Percentiles rank a stretch among this genome's conserved stretches.
These are phyloP conservation scores for Claviceps capensis DNA, from an alignment of 2,329 filamentous ascomycete genomes.

Conservation along the genomic window DNA sequence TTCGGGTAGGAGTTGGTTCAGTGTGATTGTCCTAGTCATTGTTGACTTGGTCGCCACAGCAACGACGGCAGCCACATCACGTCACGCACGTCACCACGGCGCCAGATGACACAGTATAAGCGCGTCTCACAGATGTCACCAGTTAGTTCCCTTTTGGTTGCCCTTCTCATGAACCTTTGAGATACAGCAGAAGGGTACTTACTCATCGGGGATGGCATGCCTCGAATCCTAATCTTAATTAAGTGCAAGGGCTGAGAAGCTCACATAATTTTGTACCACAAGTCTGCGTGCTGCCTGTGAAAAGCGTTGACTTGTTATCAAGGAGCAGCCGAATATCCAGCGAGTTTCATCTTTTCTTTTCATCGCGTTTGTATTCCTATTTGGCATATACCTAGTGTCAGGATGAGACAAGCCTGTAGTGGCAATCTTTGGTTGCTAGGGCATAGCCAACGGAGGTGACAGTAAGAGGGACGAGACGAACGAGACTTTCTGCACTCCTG, in stretches of 20 bases:
- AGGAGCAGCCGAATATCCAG: background rate
- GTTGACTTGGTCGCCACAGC: conserved; percentile 21
- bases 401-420: background rate
- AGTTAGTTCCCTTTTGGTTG: background rate
- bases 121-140: conserved; percentile 4
- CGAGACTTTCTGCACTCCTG: background rate
- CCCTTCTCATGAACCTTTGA: background rate
- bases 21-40: conserved; percentile 14
- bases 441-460: background rate
- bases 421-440: background rate
- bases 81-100: conserved; percentile 9
- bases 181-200: background rate
- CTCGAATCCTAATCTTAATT: too few relatives aligned
- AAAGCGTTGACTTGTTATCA: background rate
- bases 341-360: background rate
- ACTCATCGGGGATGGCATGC: background rate
- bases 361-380: background rate
- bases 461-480: background rate
- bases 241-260: too few relatives aligned
- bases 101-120: conserved; percentile 3
- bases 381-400: background rate
- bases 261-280: too few relatives aligned
- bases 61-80: conserved; percentile 10
- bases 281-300: too few relatives aligned
- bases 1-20: conserved; percentile 5